A percentile compares a stretch with the other conserved stretches of the same genome.
Evolutionary conservation across 352 stramenopile species (phyloP).

Genomic region (Phytophthora macrochlamydospora): DNA sequence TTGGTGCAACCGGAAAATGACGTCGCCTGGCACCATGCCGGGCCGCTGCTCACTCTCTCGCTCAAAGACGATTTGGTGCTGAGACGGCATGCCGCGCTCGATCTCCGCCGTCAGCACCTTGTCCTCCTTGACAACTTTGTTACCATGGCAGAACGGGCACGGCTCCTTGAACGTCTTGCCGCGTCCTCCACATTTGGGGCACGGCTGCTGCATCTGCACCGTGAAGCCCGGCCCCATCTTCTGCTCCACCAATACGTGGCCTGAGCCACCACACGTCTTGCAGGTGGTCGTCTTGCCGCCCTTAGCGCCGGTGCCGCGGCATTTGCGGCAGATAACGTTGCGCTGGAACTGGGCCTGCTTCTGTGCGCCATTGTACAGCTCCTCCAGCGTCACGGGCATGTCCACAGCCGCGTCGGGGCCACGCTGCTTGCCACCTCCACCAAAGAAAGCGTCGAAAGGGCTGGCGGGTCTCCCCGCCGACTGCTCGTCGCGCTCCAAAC

Average conservation of each 20-base stretch:
- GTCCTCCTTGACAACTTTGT: slow-evolving; percentile 85
- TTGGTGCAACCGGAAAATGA: slow-evolving; percentile 96
- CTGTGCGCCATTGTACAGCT: slow-evolving; percentile 85
- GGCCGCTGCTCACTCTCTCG: slow-evolving; percentile 83
- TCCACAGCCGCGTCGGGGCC: slow-evolving; percentile 79
- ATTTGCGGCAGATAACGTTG: slow-evolving; percentile 89
- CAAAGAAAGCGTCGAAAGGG: slow-evolving; percentile 84
- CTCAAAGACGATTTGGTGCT: slow-evolving; percentile 88
- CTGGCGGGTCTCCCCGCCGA: slow-evolving; percentile 50
- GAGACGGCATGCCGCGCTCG: slow-evolving; percentile 83
- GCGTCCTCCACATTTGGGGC: slow-evolving; percentile 79
- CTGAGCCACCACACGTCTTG: slow-evolving; percentile 72
- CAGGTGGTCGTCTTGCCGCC: slow-evolving; percentile 81
- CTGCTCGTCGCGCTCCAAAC: slow-evolving; percentile 78
- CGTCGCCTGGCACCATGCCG: slow-evolving; percentile 91
- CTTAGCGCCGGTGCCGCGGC: slow-evolving; percentile 80
- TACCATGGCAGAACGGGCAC: slow-evolving; percentile 88
- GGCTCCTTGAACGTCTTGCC: slow-evolving; percentile 97
- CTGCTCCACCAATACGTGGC: slow-evolving; percentile 82
- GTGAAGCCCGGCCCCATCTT: slow-evolving; percentile 85
- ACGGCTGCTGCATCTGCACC: slow-evolving; percentile 91
- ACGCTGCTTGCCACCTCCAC: slow-evolving; percentile 71
- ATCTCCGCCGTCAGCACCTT: slow-evolving; percentile 82
- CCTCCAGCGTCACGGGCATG: slow-evolving; percentile 80
- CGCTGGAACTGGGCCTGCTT: slow-evolving; percentile 72